phyloP scores from a whole-genome alignment of 192 early-diverging fungal genomes.

The Podila minutissima region DNA sequence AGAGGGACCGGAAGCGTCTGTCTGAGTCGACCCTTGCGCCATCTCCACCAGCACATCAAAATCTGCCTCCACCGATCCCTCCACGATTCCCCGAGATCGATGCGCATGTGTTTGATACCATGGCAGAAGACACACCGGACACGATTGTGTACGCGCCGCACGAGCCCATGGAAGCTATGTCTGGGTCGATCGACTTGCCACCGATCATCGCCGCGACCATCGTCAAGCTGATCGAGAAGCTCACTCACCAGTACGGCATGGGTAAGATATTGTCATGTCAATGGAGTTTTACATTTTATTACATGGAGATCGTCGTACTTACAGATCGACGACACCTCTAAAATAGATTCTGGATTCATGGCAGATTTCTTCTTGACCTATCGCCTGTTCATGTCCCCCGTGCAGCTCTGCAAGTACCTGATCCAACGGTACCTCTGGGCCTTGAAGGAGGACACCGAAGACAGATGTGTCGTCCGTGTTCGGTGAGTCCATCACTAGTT shows the following conservation, averaged over 20 bases:
- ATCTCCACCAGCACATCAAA: not conserved
- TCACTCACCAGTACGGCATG: constrained; percentile 58
- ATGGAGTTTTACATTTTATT: no score
- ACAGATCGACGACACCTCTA: not conserved
- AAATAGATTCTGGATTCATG: constrained; percentile 59
- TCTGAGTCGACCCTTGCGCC: not conserved
- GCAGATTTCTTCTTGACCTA: constrained; percentile 67
- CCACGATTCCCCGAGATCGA: constrained; percentile 54
- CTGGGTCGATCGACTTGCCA: constrained; percentile 3
- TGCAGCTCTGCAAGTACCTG: constrained; percentile 62
- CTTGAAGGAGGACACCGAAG: constrained; percentile 51
- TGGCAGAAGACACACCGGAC: constrained; percentile 27
- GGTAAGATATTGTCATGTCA: constrained; percentile 20
- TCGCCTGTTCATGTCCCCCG: constrained; percentile 60
- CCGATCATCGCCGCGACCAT: constrained; percentile 59
- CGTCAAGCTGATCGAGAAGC: constrained; percentile 64
- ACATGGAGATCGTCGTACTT: not conserved
- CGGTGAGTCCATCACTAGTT: constrained; percentile 34
- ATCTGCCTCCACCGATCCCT: constrained; percentile 14
- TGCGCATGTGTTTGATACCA: constrained; percentile 52
- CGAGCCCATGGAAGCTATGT: not conserved
- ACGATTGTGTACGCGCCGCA: constrained; percentile 52
- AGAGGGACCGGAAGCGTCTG: not conserved
- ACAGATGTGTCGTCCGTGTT: constrained; percentile 55
- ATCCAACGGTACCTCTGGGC: constrained; percentile 67